Conservation (phyloP, 208 protist species). For the Trypanosoma avium region DNA sequence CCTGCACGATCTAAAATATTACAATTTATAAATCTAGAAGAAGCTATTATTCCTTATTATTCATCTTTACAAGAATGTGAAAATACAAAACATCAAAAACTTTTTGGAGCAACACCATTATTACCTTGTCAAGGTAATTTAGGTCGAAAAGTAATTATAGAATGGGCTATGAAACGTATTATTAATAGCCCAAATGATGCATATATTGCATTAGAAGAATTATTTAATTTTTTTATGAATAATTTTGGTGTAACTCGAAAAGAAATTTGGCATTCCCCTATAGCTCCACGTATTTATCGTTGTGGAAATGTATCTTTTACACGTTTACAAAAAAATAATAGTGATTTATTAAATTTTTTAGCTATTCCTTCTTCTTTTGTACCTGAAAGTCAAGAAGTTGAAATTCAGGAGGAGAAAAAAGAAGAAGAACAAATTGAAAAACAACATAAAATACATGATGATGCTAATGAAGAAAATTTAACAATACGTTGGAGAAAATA, state of each 20-base stretch:
- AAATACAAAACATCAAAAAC: slow-evolving; percentile 38
- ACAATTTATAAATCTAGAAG: slow-evolving; percentile 51
- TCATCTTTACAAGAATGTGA: slow-evolving; percentile 32
- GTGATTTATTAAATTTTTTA: slow-evolving; percentile 41
- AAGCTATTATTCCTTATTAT: slow-evolving; percentile 63
- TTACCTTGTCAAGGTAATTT: slow-evolving; percentile 44
- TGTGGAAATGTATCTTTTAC: slow-evolving; percentile 18
- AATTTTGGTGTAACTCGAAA: slow-evolving; percentile 35
- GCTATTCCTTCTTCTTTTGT: background rate
- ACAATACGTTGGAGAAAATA: slow-evolving; percentile 65
- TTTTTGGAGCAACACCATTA: slow-evolving; percentile 45
- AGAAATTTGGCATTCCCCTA: slow-evolving; percentile 26
- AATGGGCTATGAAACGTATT: slow-evolving; percentile 53
- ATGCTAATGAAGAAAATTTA: background rate
- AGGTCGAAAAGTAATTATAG: slow-evolving; percentile 34
- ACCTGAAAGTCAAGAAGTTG: no score
- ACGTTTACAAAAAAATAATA: slow-evolving; percentile 26
- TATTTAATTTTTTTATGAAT: slow-evolving; percentile 52
- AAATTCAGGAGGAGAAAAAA: background rate
- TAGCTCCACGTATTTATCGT: slow-evolving; percentile 27
- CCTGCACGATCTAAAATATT: slow-evolving; percentile 51
- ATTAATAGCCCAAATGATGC: slow-evolving; percentile 43
- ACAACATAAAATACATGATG: background rate
- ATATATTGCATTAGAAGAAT: slow-evolving; percentile 33
- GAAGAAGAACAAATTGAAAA: background rate